A percentile compares a stretch with the other conserved stretches of the same genome.
Evolutionary conservation across 108 stramenopile genomes (phyloP).

Genomic region (Discostella pseudostelligera): DNA sequence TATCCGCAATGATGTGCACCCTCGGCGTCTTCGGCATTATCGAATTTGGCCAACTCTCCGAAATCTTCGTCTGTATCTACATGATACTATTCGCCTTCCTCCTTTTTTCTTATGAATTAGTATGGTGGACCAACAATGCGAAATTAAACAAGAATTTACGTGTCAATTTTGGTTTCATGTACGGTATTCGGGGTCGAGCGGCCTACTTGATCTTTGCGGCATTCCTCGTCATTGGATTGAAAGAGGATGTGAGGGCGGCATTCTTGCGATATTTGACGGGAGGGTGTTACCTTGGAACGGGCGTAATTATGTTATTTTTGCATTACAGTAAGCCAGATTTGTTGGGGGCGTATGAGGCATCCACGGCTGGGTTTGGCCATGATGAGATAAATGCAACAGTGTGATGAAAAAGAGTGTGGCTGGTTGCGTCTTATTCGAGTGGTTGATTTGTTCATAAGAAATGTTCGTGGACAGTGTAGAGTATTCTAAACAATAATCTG

Average conservation of each 20-base stretch:
- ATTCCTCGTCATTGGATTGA: conserved; percentile 78
- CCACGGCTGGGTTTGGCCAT: conserved; percentile 63
- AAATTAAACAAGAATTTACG: conserved; percentile 65
- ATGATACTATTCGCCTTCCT: conserved; percentile 82
- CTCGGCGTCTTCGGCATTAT: conserved; percentile 77
- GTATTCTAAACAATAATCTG: no score
- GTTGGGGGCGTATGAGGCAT: conserved; percentile 53
- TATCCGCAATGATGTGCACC: conserved; percentile 75
- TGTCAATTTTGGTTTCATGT: conserved; percentile 90
- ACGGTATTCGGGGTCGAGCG: conserved; percentile 79
- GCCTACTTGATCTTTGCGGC: conserved; percentile 83
- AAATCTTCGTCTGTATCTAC: conserved; percentile 77
- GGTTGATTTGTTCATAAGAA: no score
- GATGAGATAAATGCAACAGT: not conserved
- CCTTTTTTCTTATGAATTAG: conserved; percentile 77
- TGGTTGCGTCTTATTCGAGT: no score
- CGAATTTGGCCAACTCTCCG: conserved; percentile 52
- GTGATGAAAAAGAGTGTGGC: no score
- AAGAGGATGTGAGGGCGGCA: conserved; percentile 46
- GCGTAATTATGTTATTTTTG: conserved; percentile 60
- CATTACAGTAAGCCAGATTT: conserved; percentile 59
- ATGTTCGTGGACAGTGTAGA: not conserved
- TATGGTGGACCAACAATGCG: conserved; percentile 79
- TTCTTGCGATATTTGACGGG: conserved; percentile 62
- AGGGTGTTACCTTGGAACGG: conserved; percentile 57